Conservation (phyloP, 1,139 yeast species). For the Saccharomyces hybrid region DNA sequence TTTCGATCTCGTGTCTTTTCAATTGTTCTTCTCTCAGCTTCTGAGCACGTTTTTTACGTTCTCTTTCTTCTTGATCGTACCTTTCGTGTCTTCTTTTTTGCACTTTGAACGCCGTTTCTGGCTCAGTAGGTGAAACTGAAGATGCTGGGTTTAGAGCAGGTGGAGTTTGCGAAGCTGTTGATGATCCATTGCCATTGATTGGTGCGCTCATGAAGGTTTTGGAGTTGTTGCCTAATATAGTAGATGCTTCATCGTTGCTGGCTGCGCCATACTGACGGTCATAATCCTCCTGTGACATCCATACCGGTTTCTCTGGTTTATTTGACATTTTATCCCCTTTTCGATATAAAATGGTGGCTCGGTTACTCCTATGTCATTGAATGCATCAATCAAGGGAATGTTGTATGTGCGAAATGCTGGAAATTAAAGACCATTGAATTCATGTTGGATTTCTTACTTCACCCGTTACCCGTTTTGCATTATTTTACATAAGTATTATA, state of each 20-base stretch:
- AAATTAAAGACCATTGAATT: not conserved
- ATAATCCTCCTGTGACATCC: constrained; percentile 36
- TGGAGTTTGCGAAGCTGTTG: not conserved
- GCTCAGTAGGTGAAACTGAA: not conserved
- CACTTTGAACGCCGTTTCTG: constrained; percentile 10
- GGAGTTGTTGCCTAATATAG: constrained; percentile 3
- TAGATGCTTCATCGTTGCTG: constrained; percentile 3
- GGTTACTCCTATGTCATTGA: not conserved
- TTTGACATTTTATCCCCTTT: constrained; percentile 7
- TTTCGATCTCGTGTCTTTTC: constrained; percentile 29
- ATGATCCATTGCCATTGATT: constrained; percentile 5
- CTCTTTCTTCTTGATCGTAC: constrained; percentile 27
- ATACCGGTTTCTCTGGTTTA: constrained; percentile 30
- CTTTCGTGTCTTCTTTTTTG: constrained; percentile 26
- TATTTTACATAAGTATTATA: too few species aligned
- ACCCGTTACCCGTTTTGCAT: not conserved
- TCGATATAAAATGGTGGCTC: too few species aligned
- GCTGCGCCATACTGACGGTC: constrained; percentile 25
- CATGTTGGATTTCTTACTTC: not conserved
- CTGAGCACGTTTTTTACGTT: constrained; percentile 23
- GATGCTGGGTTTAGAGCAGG: constrained; percentile 4
- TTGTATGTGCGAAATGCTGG: not conserved
- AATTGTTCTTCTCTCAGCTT: constrained; percentile 30
- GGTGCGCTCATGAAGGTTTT: not conserved
- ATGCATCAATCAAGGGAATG: not conserved